Evolutionary conservation across 2,329 filamentous ascomycete species (phyloP), one percentile per base, ranked within the genome.

Genomic region (Ophiostoma himal-ulmi): DNA sequence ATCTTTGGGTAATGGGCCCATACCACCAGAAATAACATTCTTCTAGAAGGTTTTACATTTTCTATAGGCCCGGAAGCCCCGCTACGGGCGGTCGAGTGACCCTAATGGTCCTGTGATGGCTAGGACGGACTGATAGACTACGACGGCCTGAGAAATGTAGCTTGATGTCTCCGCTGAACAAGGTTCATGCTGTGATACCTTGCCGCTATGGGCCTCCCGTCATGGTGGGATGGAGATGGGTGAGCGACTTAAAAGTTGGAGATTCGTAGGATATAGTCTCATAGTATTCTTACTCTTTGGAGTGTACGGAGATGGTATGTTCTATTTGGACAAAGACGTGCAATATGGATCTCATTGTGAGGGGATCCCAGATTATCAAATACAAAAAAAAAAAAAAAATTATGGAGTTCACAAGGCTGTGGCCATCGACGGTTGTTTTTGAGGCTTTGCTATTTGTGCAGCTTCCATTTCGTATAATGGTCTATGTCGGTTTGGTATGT

Each of bases 131-230:
- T 10, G 37, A 39, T 57, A 5, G 10, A 57, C 52, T 57, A 22
- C 26, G 52, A 57, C 22, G 44, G 48, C 52, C 52, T 57, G 52
- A 3, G 2, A 30, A 20, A 30, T 17, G 52, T 17, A 11, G 30
- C 52, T 10, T 34, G 36, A 4, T 20, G 71, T 62, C 69, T 71
- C 71, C 71, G 71, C 71, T 69, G 71, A 72, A 72, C 71, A 72
- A 72, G 71, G 71, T 70, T 72, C 62, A 66, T 72, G 68, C 62
- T 70, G 71, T 72, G 71, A 64, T 68, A 71, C 70, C 65, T 41
- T 67, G 65, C 65, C 65, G 65, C 65, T 67, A 67, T 67, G 65
- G 65, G 65, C 65, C 65, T 67, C 65, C 65, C 65, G 65, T 34
- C 65, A 48, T 48, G 64, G 37, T 30, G 65, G 36, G 64, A 37